Conservation (phyloP, 73 alveolate species). For the Paramecium sexaurelia region DNA sequence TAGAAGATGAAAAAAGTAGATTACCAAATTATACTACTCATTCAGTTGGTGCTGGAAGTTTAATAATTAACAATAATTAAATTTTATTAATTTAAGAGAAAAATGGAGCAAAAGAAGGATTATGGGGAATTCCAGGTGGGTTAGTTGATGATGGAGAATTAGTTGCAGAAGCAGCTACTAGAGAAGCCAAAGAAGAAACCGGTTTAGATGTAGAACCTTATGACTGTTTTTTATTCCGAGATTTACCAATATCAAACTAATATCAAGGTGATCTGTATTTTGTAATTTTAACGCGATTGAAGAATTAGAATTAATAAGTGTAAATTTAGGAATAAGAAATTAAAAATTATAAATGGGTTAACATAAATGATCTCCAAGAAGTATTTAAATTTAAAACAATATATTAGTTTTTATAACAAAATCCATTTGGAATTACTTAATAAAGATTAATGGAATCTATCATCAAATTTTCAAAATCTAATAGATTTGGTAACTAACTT, state of each 20-base stretch:
- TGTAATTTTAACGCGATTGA: constrained; percentile 24
- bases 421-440: neutral
- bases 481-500: neutral
- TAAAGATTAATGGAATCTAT: neutral
- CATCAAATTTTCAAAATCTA: neutral
- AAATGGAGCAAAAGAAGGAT: constrained; percentile 27
- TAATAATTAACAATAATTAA: constrained; percentile 69
- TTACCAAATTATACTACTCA: constrained; percentile 77
- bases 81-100: constrained; percentile 73
- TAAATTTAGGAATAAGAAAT: constrained; percentile 6
- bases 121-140: constrained; percentile 87
- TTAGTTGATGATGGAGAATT: constrained; percentile 73
- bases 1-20: constrained; percentile 55
- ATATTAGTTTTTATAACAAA: neutral
- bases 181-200: constrained; percentile 68
- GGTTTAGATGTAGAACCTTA: constrained; percentile 40
- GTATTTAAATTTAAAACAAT: neutral
- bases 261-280: constrained; percentile 21
- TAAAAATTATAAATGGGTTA: neutral
- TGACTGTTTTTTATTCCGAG: constrained; percentile 32
- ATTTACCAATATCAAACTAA: neutral
- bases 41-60: constrained; percentile 78
- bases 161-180: constrained; percentile 56
- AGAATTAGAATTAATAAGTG: neutral
- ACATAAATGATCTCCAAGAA: neutral